Evolutionary conservation across 345 rosid species (phyloP).

Genomic region (Odontarrhena argentea): DNA sequence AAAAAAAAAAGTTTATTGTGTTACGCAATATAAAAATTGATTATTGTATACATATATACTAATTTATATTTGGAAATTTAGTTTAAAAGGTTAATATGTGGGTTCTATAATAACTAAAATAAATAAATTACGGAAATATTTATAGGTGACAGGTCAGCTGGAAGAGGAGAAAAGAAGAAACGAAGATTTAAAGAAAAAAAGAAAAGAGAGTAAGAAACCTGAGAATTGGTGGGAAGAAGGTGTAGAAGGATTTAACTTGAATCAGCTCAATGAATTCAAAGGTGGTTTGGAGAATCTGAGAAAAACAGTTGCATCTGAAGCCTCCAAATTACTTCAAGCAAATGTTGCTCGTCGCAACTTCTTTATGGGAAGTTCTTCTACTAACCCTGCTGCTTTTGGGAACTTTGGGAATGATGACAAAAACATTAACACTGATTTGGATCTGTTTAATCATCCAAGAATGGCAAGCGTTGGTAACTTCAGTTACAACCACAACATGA

Average conservation of each 20-base stretch:
- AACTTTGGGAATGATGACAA: neutral
- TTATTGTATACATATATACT: neutral
- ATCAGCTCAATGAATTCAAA: conserved; percentile 47
- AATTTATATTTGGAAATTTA: neutral
- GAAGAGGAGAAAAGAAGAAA: conserved; percentile 53
- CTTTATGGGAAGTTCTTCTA: conserved; percentile 9
- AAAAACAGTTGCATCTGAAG: conserved; percentile 42
- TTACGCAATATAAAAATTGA: no score
- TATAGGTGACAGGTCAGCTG: conserved; percentile 33
- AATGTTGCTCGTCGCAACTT: neutral
- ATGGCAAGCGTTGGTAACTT: neutral
- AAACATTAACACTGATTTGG: conserved; percentile 9
- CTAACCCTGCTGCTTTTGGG: conserved; percentile 8
- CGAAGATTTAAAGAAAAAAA: conserved; percentile 42
- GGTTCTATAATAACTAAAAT: neutral
- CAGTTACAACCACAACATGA: conserved; percentile 9
- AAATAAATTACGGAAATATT: neutral
- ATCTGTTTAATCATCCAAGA: conserved; percentile 19
- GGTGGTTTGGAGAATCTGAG: conserved; percentile 45
- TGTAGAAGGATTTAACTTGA: conserved; percentile 30
- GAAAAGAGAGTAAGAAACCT: conserved; percentile 20
- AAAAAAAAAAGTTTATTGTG: no score
- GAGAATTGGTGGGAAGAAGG: conserved; percentile 62
- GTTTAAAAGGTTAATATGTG: neutral
- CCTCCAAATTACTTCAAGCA: conserved; percentile 15